These are phyloP conservation scores for Crassisporium funariophilum DNA, from an alignment of 768 basidiomycete species.

Conservation along the genomic window DNA sequence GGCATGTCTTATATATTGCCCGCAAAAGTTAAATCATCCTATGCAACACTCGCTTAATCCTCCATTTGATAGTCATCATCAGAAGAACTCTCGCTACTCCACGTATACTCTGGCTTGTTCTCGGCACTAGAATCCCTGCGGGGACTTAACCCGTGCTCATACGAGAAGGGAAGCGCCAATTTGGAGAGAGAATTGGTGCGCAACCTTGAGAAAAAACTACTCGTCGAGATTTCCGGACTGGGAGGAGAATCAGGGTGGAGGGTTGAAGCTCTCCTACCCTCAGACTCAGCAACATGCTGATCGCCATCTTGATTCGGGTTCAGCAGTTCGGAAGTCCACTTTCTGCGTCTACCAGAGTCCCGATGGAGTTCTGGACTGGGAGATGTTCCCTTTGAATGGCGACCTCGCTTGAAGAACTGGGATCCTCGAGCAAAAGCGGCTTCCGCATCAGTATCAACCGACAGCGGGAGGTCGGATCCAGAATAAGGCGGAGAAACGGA, in stretches of 20 bases:
- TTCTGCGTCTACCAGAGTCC: constrained; percentile 47
- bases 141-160: constrained; percentile 20
- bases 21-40: neutral
- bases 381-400: constrained; percentile 33
- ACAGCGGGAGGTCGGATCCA: constrained; percentile 56
- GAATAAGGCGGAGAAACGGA: constrained; percentile 37
- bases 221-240: constrained; percentile 14
- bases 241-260: constrained; percentile 8
- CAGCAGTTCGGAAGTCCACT: constrained; percentile 49
- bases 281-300: constrained; percentile 7
- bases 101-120: constrained; percentile 37
- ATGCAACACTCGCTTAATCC: neutral
- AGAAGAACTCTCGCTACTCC: constrained; percentile 66
- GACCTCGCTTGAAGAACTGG: constrained; percentile 54
- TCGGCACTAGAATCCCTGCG: constrained; percentile 28
- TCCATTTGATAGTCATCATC: constrained; percentile 36
- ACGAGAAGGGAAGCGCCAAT: constrained; percentile 37
- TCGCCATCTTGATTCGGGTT: constrained; percentile 17
- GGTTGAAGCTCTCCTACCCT: constrained; percentile 2
- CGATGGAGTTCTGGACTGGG: constrained; percentile 26
- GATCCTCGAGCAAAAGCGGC: constrained; percentile 63
- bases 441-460: constrained; percentile 82
- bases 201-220: constrained; percentile 43
- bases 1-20: too few relatives aligned
- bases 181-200: constrained; percentile 47